These are phyloP conservation scores for Metschnikowia reukaufii DNA, from an alignment of 805 yeast species.

Conservation along the genomic window DNA sequence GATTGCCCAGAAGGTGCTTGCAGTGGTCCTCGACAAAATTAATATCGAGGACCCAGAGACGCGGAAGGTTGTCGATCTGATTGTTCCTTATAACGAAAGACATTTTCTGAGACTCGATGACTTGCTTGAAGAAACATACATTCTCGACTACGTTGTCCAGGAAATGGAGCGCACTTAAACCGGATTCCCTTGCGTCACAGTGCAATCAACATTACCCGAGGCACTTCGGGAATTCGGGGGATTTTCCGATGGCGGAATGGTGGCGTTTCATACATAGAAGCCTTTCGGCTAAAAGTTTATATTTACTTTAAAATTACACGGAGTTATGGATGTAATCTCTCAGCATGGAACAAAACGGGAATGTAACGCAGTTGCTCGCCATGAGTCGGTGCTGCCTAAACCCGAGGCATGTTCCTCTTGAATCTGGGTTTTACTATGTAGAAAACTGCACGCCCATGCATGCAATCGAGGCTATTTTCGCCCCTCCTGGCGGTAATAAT, in stretches of 20 bases:
- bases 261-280: too few relatives aligned
- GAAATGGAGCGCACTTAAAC: constrained; percentile 51
- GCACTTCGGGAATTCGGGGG: too few relatives aligned
- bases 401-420: background rate
- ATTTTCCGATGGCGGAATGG: too few relatives aligned
- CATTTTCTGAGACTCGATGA: constrained; percentile 77
- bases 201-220: too few relatives aligned
- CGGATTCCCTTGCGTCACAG: too few relatives aligned
- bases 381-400: too few relatives aligned
- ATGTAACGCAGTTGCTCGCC: too few relatives aligned
- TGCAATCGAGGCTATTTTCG: background rate
- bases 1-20: constrained; percentile 75
- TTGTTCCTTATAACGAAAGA: constrained; percentile 85
- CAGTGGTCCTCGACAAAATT: constrained; percentile 58
- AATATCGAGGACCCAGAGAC: constrained; percentile 62
- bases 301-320: too few relatives aligned
- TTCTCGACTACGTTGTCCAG: constrained; percentile 79
- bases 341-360: too few relatives aligned
- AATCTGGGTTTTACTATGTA: background rate
- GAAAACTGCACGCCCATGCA: background rate
- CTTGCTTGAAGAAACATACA: constrained; percentile 79
- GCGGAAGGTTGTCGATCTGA: constrained; percentile 65
- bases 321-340: too few relatives aligned
- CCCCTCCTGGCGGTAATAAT: background rate
- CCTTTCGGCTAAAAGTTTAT: too few relatives aligned